phyloP scores from a whole-genome alignment of 345 rosid species.

The Moricandia moricandioides region DNA sequence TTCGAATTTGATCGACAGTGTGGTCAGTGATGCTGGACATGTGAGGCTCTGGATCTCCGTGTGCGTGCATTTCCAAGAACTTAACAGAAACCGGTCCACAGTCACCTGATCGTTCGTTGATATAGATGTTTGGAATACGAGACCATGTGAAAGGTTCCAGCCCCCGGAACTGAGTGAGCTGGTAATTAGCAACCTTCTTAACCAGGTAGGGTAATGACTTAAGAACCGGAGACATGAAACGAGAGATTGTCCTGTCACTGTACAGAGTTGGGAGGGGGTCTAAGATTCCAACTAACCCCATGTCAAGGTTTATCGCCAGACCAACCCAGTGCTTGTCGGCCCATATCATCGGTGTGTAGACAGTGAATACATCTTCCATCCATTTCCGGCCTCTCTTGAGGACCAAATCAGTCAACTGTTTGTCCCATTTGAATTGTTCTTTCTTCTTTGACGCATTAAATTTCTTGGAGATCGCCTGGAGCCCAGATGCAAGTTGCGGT shows the following conservation, averaged over 20 bases:
- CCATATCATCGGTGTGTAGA: background rate
- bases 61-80: no score
- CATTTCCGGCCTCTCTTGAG: background rate
- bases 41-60: no score
- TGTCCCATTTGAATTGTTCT: background rate
- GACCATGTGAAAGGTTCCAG: background rate
- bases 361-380: background rate
- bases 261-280: background rate
- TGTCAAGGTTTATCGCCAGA: background rate
- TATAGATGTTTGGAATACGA: background rate
- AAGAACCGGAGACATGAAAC: background rate
- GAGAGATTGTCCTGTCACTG: background rate
- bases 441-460: background rate
- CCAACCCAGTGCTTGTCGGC: background rate
- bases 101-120: no score
- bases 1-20: no score
- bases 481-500: background rate
- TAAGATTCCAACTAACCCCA: background rate
- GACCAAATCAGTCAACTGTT: background rate
- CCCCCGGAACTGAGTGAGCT: background rate
- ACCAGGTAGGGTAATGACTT: background rate
- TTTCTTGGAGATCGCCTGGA: background rate
- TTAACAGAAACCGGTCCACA: no score
- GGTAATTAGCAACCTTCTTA: background rate
- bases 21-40: no score